A percentile compares a stretch with the other conserved stretches of the same genome.
Conservation (phyloP, 2,329 filamentous ascomycete species). For the Penicillium thymicola region DNA sequence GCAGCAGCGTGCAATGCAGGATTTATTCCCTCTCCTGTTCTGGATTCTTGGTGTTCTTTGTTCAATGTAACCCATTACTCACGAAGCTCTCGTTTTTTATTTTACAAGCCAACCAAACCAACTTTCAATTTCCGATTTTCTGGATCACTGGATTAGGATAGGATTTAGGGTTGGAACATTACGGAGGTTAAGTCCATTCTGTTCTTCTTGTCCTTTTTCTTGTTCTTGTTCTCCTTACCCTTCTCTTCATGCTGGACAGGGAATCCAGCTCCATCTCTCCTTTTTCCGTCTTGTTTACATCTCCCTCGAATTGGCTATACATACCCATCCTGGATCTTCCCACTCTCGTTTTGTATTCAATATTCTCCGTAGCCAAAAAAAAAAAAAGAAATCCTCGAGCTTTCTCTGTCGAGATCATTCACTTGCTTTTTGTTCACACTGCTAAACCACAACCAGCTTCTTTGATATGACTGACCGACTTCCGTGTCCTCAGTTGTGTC, state of each 20-base stretch:
- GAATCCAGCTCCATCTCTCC: neutral
- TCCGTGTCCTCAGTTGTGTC: neutral
- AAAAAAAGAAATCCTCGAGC: neutral
- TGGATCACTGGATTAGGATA: neutral
- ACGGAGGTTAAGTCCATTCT: neutral
- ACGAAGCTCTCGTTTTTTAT: conserved; percentile 2
- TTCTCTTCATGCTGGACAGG: neutral
- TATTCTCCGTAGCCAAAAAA: neutral
- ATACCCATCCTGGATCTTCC: neutral
- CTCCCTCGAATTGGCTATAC: neutral
- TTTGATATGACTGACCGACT: neutral
- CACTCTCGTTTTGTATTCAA: conserved; percentile 1
- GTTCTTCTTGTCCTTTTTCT: neutral
- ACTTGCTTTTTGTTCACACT: neutral
- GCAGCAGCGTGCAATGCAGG: conserved; percentile 5
- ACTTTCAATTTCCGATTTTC: neutral
- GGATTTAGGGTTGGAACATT: neutral
- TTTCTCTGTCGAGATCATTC: neutral
- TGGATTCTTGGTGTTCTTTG: conserved; percentile 9
- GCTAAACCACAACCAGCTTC: neutral
- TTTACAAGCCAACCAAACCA: neutral
- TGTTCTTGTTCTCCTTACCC: neutral
- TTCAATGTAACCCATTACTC: conserved; percentile 12
- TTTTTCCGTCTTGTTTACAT: neutral
- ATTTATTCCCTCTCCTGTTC: conserved; percentile 9